Evolutionary conservation across 2,329 filamentous ascomycete species (phyloP).

Genomic region (Exophiala phaeomuriformis): DNA sequence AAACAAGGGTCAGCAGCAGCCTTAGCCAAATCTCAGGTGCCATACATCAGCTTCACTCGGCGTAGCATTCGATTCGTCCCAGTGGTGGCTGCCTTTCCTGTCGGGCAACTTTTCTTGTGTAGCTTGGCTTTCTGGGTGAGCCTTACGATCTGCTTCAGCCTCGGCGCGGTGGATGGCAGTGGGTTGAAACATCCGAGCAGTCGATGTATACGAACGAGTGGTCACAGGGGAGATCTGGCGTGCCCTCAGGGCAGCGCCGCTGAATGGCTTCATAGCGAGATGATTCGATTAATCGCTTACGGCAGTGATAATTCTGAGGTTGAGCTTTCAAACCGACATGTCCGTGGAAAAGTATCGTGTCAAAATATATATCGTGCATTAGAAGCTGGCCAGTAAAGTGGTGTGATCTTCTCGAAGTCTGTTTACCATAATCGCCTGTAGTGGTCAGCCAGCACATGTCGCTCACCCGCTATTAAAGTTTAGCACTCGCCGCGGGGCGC

Average conservation of each 20-base stretch:
- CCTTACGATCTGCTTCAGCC: slow-evolving; percentile 12
- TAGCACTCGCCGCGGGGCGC: no score
- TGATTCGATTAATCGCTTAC: not conserved
- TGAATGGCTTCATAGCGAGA: not conserved
- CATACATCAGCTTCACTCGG: slow-evolving; percentile 19
- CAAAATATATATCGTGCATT: not conserved
- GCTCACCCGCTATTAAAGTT: no score
- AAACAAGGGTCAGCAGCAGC: no score
- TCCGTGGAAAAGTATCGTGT: no score
- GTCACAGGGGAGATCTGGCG: not conserved
- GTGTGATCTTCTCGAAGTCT: not conserved
- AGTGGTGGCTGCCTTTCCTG: slow-evolving; percentile 14
- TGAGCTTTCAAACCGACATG: no score
- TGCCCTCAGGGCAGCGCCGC: not conserved
- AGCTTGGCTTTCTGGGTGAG: slow-evolving; percentile 12
- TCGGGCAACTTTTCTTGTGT: slow-evolving; percentile 20
- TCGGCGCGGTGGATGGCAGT: slow-evolving; percentile 18
- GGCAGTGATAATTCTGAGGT: not conserved
- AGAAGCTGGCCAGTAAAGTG: not conserved
- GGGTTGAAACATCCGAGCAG: not conserved
- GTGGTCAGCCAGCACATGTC: no score
- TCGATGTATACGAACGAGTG: slow-evolving; percentile 5
- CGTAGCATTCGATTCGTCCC: slow-evolving; percentile 19
- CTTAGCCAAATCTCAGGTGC: not conserved
- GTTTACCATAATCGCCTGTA: no score